A percentile compares a stretch with the other conserved stretches of the same genome.
Conservation (phyloP, 768 basidiomycete species). For the Naganishia friedmannii region DNA sequence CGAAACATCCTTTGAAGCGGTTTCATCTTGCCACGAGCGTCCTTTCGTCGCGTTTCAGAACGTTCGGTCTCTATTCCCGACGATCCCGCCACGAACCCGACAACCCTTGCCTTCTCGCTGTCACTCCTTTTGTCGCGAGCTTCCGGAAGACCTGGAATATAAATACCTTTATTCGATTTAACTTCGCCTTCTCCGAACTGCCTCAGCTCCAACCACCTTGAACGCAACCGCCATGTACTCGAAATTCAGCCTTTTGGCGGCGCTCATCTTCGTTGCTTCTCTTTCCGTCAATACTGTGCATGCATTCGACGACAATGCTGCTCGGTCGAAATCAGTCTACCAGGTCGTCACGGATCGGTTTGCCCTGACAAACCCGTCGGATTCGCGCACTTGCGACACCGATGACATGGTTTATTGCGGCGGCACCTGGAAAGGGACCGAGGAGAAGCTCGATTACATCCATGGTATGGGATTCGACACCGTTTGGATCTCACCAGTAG, state of each 20-base stretch:
- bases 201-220: background rate
- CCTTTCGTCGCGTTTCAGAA: background rate
- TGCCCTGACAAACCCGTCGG: constrained; percentile 37
- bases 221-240: background rate
- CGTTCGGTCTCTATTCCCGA: background rate
- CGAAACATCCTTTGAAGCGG: constrained; percentile 7
- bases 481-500: constrained; percentile 51
- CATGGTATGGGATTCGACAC: constrained; percentile 52
- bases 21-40: background rate
- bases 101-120: background rate
- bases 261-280: constrained; percentile 4
- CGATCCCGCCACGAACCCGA: background rate
- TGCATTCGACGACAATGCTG: constrained; percentile 25
- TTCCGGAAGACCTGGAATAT: background rate
- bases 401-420: constrained; percentile 47
- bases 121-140: background rate
- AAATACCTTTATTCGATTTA: background rate
- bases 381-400: constrained; percentile 32
- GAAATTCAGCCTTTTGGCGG: constrained; percentile 3
- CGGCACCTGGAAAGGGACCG: constrained; percentile 43
- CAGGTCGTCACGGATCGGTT: constrained; percentile 52
- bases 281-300: background rate
- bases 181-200: background rate
- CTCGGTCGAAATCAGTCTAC: constrained; percentile 29
- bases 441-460: constrained; percentile 51